Evolutionary conservation across 1,284 basidiomycete species (phyloP), one percentile per base, ranked within the genome.

Genomic region (Cutaneotrichosporon cavernicola): DNA sequence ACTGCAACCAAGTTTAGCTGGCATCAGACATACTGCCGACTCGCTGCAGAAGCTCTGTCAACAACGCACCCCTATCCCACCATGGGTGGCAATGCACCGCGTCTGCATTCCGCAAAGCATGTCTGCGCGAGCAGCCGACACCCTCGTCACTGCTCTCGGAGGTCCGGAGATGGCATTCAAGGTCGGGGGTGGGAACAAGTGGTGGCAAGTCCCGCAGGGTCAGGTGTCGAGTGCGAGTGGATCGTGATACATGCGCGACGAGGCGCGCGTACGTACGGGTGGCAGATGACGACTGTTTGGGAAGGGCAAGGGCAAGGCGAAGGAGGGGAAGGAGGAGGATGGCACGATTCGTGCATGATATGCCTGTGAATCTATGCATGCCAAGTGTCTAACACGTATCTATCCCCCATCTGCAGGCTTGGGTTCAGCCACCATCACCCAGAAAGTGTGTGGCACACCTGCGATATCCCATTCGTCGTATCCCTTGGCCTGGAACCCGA

Each of bases 191-290:
- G 96, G 95, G 2, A 87, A 88, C 8, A 93, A 93, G 73, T 98
- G 96, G 94, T 98, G 95, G 96, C 94, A 95, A 77, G 90, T 93
- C 21, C 87, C 40, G 88, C 89, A n/a, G 73, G 78, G 87, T 64
- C 82, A 83, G 74, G 92, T 85, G 90, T 92, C 70, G 88, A 92
- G 71, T 92, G 86, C 2, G 92, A 98, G 79, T 97, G 95, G 95
- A 89, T 97, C 58, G 88, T 88, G 34, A 82, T 43, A 50, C 18
- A 26, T 60, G 52, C 60, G 49, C 21, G 40, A 40, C 1, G 31
- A 61, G 46, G 11, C 40, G 47, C 38, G 34, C 32, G 38, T 52
- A 53, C 50, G 21, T 11, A 61, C 57, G 53, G n/a, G 21, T 7
- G 52, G 40, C 14, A 18, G 8, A 18, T 46, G 43, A 18, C 8